Percentiles rank a stretch among this genome's conserved stretches.
These are phyloP conservation scores for Cruciata laevipes DNA, from an alignment of 257 asterid species.

Conservation along the genomic window DNA sequence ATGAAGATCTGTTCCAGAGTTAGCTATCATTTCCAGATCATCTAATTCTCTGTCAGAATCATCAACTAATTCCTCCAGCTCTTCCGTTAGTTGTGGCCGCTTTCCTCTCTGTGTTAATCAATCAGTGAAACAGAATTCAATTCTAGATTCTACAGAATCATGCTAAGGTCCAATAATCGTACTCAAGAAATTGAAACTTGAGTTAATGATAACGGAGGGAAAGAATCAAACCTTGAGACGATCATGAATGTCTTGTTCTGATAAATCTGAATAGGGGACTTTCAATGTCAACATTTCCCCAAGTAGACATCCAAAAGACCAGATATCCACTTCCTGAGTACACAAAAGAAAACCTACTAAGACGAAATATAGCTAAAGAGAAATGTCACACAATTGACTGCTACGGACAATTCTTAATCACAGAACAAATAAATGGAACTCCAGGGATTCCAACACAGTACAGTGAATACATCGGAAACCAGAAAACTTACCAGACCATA, in stretches of 20 bases:
- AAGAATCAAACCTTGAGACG: slow-evolving; percentile 38
- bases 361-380: neutral
- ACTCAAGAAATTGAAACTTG: neutral
- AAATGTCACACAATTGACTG: neutral
- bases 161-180: neutral
- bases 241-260: slow-evolving; percentile 50
- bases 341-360: slow-evolving; percentile 14
- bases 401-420: neutral
- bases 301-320: slow-evolving; percentile 90
- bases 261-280: slow-evolving; percentile 52
- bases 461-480: neutral
- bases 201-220: neutral
- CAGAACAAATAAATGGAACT: neutral
- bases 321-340: slow-evolving; percentile 72
- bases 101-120: slow-evolving; percentile 27
- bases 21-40: slow-evolving; percentile 5
- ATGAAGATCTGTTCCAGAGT: slow-evolving; percentile 12
- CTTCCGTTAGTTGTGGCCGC: slow-evolving; percentile 27
- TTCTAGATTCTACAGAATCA: neutral
- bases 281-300: slow-evolving; percentile 68
- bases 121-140: neutral
- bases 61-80: slow-evolving; percentile 26
- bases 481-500: slow-evolving; percentile 48
- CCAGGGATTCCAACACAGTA: neutral
- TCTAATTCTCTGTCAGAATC: slow-evolving; percentile 12